Evolutionary conservation across 768 basidiomycete genomes (phyloP).

Genomic region (Suillus discolor): DNA sequence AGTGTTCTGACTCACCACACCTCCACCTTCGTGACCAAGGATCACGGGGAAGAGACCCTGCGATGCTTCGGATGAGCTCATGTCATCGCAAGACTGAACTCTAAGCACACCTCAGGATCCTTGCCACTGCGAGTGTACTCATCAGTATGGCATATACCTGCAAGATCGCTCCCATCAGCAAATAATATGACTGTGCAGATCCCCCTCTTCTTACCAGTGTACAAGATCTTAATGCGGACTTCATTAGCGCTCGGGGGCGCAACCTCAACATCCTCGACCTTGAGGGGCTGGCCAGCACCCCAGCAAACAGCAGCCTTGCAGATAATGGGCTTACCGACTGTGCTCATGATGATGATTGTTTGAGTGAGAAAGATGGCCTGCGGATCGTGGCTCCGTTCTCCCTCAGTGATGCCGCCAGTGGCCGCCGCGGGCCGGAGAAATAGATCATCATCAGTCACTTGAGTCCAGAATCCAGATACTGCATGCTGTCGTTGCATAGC

Average conservation of each 20-base stretch:
- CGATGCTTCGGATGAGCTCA: conserved; percentile 15
- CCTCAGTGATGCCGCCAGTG: neutral
- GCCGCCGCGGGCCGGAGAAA: conserved; percentile 1
- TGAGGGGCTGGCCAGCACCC: conserved; percentile 85
- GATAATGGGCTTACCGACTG: conserved; percentile 74
- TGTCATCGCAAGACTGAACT: neutral
- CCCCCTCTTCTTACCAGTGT: conserved; percentile 63
- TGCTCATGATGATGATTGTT: conserved; percentile 55
- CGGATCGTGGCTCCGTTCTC: neutral
- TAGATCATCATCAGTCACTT: conserved; percentile 11
- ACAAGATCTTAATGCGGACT: conserved; percentile 90
- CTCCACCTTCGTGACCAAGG: conserved; percentile 94
- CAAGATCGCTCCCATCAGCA: conserved; percentile 12
- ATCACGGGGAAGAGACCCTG: conserved; percentile 91
- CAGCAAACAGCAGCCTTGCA: conserved; percentile 96
- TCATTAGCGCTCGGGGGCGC: conserved; percentile 89
- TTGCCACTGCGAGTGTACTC: conserved; percentile 96
- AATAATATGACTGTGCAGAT: conserved; percentile 11
- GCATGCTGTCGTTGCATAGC: neutral
- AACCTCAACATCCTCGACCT: conserved; percentile 91
- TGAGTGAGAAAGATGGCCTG: conserved; percentile 21
- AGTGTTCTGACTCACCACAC: conserved; percentile 57
- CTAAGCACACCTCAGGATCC: conserved; percentile 79
- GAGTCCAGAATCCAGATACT: neutral
- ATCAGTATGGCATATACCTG: conserved; percentile 96